phyloP scores from a whole-genome alignment of 352 stramenopile genomes.

The Phytophthora citrophthora region DNA sequence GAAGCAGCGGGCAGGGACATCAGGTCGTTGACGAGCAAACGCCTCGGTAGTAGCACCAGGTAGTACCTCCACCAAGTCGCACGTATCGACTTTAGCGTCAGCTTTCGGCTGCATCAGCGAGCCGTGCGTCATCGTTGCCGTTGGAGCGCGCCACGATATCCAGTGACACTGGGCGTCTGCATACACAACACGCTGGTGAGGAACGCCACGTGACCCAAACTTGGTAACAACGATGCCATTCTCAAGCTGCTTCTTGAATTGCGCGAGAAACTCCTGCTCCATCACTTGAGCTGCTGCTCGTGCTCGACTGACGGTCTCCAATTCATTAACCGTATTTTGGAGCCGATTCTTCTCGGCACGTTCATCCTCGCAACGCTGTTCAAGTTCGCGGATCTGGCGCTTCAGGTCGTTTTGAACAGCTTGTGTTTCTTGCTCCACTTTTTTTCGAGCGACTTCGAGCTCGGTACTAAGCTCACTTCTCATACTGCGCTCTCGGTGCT shows the following conservation, averaged over 20 bases:
- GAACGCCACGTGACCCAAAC: conserved; percentile 52
- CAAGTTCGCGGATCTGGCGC: conserved; percentile 29
- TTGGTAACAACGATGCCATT: conserved; percentile 62
- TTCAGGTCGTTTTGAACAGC: conserved; percentile 27
- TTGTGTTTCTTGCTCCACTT: conserved; percentile 20
- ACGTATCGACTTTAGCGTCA: conserved; percentile 58
- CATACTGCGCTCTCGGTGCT: conserved; percentile 29
- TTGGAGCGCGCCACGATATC: conserved; percentile 62
- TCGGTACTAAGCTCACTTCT: conserved; percentile 28
- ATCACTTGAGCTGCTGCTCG: conserved; percentile 37
- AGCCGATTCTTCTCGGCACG: conserved; percentile 36
- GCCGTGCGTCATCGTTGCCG: conserved; percentile 11
- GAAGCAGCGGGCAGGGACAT: conserved; percentile 52
- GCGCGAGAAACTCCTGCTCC: conserved; percentile 49
- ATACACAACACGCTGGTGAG: conserved; percentile 61
- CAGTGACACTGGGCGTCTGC: conserved; percentile 59
- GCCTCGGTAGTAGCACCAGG: conserved; percentile 51
- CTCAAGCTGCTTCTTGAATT: conserved; percentile 67
- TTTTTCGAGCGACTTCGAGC: conserved; percentile 27
- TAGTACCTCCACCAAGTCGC: conserved; percentile 61
- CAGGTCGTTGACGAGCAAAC: conserved; percentile 47
- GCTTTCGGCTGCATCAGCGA: conserved; percentile 44
- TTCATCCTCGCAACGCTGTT: conserved; percentile 30
- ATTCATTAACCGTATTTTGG: conserved; percentile 35
- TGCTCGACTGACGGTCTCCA: conserved; percentile 37